Evolutionary conservation across 2,329 filamentous ascomycete genomes (phyloP).

Genomic region (Trichophyton verrucosum): DNA sequence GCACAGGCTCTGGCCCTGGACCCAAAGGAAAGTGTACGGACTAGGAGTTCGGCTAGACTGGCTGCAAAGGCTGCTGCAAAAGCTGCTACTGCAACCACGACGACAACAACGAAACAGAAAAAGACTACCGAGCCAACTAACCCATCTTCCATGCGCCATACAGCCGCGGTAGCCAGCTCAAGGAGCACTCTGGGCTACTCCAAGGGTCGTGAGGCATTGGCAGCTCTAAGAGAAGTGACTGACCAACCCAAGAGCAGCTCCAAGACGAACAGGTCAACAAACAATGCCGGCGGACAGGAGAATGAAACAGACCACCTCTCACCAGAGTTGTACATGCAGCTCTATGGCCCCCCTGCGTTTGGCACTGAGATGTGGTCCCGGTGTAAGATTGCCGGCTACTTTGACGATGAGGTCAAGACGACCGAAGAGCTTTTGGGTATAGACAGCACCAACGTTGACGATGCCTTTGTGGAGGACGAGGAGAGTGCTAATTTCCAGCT

Average conservation of each 20-base stretch:
- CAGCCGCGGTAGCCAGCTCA: constrained; percentile 54
- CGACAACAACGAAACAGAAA: constrained; percentile 25
- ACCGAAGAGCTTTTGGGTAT: constrained; percentile 6
- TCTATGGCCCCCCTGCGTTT: constrained; percentile 31
- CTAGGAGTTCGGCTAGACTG: constrained; percentile 14
- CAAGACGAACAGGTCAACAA: constrained; percentile 2
- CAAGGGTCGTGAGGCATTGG: constrained; percentile 49
- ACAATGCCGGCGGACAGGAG: neutral
- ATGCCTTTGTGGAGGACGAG: constrained; percentile 28
- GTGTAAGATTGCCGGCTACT: constrained; percentile 28
- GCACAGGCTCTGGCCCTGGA: constrained; percentile 27
- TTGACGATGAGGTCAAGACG: constrained; percentile 21
- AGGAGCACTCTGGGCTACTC: constrained; percentile 76
- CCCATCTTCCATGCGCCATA: constrained; percentile 44
- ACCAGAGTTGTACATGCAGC: constrained; percentile 31
- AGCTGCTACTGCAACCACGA: constrained; percentile 4
- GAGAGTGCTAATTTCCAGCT: constrained; percentile 30
- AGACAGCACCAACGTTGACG: constrained; percentile 13
- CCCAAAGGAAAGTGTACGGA: constrained; percentile 22
- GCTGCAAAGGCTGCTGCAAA: constrained; percentile 22
- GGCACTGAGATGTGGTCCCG: constrained; percentile 34
- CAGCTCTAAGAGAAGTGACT: constrained; percentile 14
- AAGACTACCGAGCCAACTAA: constrained; percentile 35
- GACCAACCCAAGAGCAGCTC: constrained; percentile 15
- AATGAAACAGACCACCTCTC: constrained; percentile 22